A percentile compares a stretch with the other conserved stretches of the same genome.
These are phyloP conservation scores for Exobasidium rhododendri DNA, from an alignment of 1,284 basidiomycete genomes.

Conservation along the genomic window DNA sequence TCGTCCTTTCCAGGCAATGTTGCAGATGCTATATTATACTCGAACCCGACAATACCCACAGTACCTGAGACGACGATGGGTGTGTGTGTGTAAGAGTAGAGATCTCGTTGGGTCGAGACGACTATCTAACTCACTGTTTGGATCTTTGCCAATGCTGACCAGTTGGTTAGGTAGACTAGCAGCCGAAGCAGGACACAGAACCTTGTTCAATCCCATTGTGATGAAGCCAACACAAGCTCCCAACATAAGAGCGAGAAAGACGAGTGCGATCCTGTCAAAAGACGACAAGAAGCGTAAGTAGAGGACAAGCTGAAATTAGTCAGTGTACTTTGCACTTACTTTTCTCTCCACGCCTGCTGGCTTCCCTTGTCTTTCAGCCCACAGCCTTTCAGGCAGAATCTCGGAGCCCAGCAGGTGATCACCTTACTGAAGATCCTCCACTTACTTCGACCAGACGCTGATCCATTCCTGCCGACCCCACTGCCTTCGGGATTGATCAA, in stretches of 20 bases:
- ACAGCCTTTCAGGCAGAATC: constrained; percentile 54
- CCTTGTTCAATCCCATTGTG: constrained; percentile 89
- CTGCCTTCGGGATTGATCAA: constrained; percentile 67
- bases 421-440: constrained; percentile 36
- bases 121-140: neutral
- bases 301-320: neutral
- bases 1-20: constrained; percentile 59
- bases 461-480: constrained; percentile 19
- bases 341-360: constrained; percentile 54
- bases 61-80: constrained; percentile 58
- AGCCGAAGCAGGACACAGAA: constrained; percentile 71
- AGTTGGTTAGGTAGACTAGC: constrained; percentile 20
- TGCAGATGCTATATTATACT: constrained; percentile 69
- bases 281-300: constrained; percentile 1
- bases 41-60: constrained; percentile 73
- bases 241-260: constrained; percentile 56
- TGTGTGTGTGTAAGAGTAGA: neutral
- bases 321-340: constrained; percentile 18
- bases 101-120: neutral
- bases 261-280: constrained; percentile 31
- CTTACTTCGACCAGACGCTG: constrained; percentile 20
- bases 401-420: constrained; percentile 51
- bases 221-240: constrained; percentile 82
- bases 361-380: constrained; percentile 38
- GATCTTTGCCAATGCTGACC: constrained; percentile 10